A percentile compares a stretch with the other conserved stretches of the same genome.
phyloP scores from a whole-genome alignment of 83 land plant genomes.

The Picea abies region DNA sequence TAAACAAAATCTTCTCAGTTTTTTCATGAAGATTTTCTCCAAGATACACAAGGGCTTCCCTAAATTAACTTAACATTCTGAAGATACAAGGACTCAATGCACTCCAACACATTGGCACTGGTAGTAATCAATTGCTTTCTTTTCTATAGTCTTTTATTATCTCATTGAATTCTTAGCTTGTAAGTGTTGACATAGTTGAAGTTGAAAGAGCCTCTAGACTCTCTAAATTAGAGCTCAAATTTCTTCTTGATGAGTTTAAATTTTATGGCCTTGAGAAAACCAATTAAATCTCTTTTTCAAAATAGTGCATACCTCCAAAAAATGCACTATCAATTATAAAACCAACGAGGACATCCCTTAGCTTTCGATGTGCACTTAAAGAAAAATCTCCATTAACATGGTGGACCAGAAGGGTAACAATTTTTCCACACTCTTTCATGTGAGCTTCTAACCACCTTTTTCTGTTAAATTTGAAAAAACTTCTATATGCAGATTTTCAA shows the following conservation, averaged over 20 bases:
- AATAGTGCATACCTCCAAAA: constrained; percentile 50
- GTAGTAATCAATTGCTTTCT: constrained; percentile 41
- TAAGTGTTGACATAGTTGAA: constrained; percentile 34
- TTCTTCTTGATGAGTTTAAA: constrained; percentile 17
- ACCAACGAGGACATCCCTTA: constrained; percentile 48
- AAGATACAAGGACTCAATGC: constrained; percentile 21
- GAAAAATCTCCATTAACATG: constrained; percentile 56
- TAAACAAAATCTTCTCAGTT: no score
- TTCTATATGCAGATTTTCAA: constrained; percentile 27
- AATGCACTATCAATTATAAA: constrained; percentile 52
- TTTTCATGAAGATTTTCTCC: neutral
- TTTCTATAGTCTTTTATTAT: constrained; percentile 33
- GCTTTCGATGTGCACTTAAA: constrained; percentile 41
- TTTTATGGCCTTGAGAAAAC: constrained; percentile 17
- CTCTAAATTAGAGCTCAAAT: constrained; percentile 13
- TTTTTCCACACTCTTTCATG: constrained; percentile 36
- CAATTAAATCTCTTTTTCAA: constrained; percentile 37
- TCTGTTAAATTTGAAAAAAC: constrained; percentile 46
- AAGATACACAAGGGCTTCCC: neutral
- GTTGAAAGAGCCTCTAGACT: constrained; percentile 22
- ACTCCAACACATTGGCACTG: constrained; percentile 53
- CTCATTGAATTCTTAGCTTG: constrained; percentile 35
- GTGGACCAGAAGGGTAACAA: constrained; percentile 53
- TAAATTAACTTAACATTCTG: constrained; percentile 30
- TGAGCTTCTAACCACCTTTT: constrained; percentile 44